Conservation (phyloP, 129 eudicot species). For the Scalesia atractyloides region DNA sequence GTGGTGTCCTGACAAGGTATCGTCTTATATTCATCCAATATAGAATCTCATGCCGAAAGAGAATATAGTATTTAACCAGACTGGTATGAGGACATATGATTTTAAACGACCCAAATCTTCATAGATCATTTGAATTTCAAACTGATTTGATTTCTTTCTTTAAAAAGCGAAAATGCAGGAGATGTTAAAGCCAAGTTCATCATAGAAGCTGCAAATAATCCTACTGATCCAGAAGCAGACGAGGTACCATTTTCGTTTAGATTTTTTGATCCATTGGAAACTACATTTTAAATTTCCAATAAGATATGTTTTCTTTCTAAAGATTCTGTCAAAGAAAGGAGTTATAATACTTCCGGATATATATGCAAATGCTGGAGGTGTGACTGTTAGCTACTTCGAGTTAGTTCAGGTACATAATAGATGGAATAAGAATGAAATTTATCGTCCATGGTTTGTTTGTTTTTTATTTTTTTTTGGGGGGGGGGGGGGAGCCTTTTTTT, state of each 20-base stretch:
- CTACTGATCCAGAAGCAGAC: conserved; percentile 84
- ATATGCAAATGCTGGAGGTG: conserved; percentile 91
- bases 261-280: neutral
- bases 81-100: too few relatives aligned
- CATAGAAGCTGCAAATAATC: conserved; percentile 82
- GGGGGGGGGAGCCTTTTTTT: too few relatives aligned
- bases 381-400: conserved; percentile 83
- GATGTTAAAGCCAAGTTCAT: conserved; percentile 70
- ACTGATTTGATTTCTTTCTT: neutral
- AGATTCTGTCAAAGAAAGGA: conserved; percentile 74
- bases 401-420: conserved; percentile 71
- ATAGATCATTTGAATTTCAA: neutral
- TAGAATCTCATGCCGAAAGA: too few relatives aligned
- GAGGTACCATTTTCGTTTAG: conserved; percentile 48
- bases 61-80: too few relatives aligned
- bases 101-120: too few relatives aligned
- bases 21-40: neutral
- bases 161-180: conserved; percentile 67
- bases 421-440: too few relatives aligned
- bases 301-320: conserved; percentile 17
- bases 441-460: too few relatives aligned
- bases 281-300: neutral
- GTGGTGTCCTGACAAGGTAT: conserved; percentile 75
- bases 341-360: conserved; percentile 76
- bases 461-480: too few relatives aligned